Evolutionary conservation across 768 basidiomycete genomes (phyloP).

Genomic region (Leccinum disarticulatum): DNA sequence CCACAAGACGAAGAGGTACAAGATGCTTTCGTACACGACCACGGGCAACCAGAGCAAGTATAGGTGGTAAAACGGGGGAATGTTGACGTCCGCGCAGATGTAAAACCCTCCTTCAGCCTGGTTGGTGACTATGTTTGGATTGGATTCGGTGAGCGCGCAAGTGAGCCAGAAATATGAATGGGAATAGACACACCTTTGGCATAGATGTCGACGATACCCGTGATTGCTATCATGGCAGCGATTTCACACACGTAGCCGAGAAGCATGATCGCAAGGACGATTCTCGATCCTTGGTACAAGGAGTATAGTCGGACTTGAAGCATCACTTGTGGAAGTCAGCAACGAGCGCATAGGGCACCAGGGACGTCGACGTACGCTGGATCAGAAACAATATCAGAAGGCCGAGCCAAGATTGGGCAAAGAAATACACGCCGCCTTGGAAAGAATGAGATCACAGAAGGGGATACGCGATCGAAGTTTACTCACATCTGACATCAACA

Average conservation of each 20-base stretch:
- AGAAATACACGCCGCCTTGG: slow-evolving; percentile 10
- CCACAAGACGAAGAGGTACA: slow-evolving; percentile 13
- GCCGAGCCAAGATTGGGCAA: slow-evolving; percentile 8
- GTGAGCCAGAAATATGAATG: neutral
- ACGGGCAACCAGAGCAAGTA: slow-evolving; percentile 13
- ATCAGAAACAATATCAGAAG: slow-evolving; percentile 4
- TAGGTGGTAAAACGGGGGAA: slow-evolving; percentile 1
- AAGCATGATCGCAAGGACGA: slow-evolving; percentile 10
- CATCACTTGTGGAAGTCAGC: slow-evolving; percentile 9
- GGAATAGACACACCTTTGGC: neutral
- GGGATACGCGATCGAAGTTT: neutral
- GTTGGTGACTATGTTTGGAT: neutral
- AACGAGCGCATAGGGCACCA: neutral
- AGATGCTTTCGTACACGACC: slow-evolving; percentile 5
- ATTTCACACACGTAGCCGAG: slow-evolving; percentile 15
- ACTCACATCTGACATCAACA: slow-evolving; percentile 9
- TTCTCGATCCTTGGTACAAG: slow-evolving; percentile 9
- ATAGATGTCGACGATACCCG: neutral
- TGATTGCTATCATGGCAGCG: slow-evolving; percentile 1
- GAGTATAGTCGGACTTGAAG: slow-evolving; percentile 18
- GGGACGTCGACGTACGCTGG: slow-evolving; percentile 4
- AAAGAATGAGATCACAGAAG: neutral
- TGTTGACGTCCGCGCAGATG: slow-evolving; percentile 5
- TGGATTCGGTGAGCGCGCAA: neutral
- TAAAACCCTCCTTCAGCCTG: neutral